Conservation (phyloP, 225 moss, liverwort and hornwort species). For the Physcomitrellopsis africana region DNA sequence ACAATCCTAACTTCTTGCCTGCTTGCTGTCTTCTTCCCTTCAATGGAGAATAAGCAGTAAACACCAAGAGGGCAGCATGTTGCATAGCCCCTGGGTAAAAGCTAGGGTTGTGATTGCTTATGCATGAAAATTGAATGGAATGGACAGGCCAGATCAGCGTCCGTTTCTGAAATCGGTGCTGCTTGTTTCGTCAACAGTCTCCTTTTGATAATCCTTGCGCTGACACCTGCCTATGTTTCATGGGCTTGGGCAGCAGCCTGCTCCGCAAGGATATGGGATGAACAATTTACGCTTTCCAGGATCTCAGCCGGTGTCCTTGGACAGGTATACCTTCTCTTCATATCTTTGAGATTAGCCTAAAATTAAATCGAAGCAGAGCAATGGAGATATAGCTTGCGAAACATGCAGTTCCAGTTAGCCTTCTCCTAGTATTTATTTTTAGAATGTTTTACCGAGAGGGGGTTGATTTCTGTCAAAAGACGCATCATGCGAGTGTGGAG, state of each 20-base stretch:
- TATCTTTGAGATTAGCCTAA: not conserved
- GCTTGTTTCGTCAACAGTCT: slow-evolving; percentile 54
- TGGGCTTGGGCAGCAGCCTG: slow-evolving; percentile 74
- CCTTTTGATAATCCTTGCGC: slow-evolving; percentile 64
- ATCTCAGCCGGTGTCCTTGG: slow-evolving; percentile 97
- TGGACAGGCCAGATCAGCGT: slow-evolving; percentile 66
- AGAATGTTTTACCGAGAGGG: not conserved
- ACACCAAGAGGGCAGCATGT: slow-evolving; percentile 21
- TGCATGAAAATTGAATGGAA: slow-evolving; percentile 55
- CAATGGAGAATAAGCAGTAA: slow-evolving; percentile 24
- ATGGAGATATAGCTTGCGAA: not conserved
- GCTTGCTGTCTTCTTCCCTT: slow-evolving; percentile 21
- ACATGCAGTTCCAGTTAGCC: slow-evolving; percentile 3
- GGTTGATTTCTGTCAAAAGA: slow-evolving; percentile 12
- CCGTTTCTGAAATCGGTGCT: slow-evolving; percentile 56
- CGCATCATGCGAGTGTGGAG: slow-evolving; percentile 5
- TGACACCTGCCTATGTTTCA: slow-evolving; percentile 73
- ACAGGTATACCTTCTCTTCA: slow-evolving; percentile 58
- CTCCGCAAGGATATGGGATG: slow-evolving; percentile 61
- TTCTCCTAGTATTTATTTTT: slow-evolving; percentile 16
- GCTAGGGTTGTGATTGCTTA: slow-evolving; percentile 50
- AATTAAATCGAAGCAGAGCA: slow-evolving; percentile 10
- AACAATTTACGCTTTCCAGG: slow-evolving; percentile 83
- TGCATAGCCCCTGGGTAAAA: slow-evolving; percentile 20
- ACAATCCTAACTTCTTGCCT: slow-evolving; percentile 9